Evolutionary conservation across 2,329 filamentous ascomycete genomes (phyloP).

Genomic region (Zasmidium cellare): DNA sequence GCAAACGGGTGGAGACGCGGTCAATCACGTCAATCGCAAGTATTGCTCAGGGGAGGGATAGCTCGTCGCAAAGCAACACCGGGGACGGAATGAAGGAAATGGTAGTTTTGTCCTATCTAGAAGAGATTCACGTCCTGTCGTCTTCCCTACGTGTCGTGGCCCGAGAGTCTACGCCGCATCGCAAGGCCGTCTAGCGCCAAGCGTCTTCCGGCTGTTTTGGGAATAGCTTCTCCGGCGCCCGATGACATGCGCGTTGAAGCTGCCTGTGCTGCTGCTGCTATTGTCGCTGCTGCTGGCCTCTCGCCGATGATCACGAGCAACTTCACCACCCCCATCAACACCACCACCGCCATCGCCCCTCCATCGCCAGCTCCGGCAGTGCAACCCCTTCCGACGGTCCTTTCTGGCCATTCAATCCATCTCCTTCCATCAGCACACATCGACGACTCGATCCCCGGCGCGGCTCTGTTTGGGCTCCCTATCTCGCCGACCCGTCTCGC

Average conservation of each 20-base stretch:
- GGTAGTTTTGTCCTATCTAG: neutral
- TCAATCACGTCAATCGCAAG: neutral
- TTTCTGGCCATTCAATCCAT: neutral
- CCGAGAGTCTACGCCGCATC: neutral
- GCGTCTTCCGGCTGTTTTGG: too few species aligned
- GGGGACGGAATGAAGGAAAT: too few species aligned
- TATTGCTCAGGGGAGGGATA: neutral
- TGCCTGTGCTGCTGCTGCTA: neutral
- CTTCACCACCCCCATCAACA: slow-evolving; percentile 2
- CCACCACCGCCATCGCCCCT: slow-evolving; percentile 5
- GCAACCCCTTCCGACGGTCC: slow-evolving; percentile 1
- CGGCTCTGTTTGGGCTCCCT: slow-evolving; percentile 10
- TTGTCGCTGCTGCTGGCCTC: neutral
- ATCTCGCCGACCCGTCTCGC: slow-evolving; percentile 10
- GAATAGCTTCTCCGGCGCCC: slow-evolving; percentile 3
- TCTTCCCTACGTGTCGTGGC: neutral
- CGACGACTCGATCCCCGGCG: slow-evolving; percentile 8
- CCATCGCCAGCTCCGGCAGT: neutral
- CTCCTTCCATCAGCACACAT: slow-evolving; percentile 1
- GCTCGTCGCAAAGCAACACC: too few species aligned
- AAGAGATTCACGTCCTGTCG: neutral
- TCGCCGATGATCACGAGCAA: neutral
- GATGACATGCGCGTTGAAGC: neutral
- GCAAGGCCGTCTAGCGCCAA: too few species aligned
- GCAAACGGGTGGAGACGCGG: neutral